A percentile compares a stretch with the other conserved stretches of the same genome.
Conservation (phyloP, 768 basidiomycete species). For the Suillus subalutaceus region DNA sequence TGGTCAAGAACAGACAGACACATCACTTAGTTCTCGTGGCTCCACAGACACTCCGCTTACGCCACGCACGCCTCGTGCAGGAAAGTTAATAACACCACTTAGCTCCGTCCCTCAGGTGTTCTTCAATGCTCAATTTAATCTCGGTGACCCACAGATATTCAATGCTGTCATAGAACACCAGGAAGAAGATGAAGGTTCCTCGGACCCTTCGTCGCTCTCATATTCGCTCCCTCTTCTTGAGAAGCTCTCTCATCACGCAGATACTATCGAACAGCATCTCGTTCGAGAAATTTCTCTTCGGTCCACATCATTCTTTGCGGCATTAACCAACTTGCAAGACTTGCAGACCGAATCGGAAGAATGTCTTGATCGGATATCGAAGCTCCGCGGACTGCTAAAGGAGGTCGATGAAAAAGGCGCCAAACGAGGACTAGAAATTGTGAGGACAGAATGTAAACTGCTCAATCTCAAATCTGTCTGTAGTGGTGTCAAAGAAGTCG, state of each 20-base stretch:
- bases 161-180: constrained; percentile 70
- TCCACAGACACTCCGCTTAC: constrained; percentile 16
- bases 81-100: constrained; percentile 65
- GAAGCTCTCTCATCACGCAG: constrained; percentile 88
- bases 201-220: constrained; percentile 65
- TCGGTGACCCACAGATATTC: constrained; percentile 80
- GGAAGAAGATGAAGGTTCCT: constrained; percentile 37
- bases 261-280: constrained; percentile 93
- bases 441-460: constrained; percentile 64
- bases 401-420: constrained; percentile 81
- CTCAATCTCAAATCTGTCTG: constrained; percentile 60
- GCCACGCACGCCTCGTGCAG: constrained; percentile 37
- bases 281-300: constrained; percentile 89
- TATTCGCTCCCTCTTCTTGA: constrained; percentile 80
- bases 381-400: constrained; percentile 69
- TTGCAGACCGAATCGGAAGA: constrained; percentile 87
- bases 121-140: constrained; percentile 77
- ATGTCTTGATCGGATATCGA: constrained; percentile 75
- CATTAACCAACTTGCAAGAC: constrained; percentile 91
- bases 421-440: constrained; percentile 75
- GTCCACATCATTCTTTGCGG: constrained; percentile 94
- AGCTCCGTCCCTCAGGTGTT: constrained; percentile 79
- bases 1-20: constrained; percentile 33
- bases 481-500: constrained; percentile 64
- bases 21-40: constrained; percentile 11